phyloP scores from a whole-genome alignment of 2,329 filamentous ascomycete genomes.

The Aspergillus ustus region DNA sequence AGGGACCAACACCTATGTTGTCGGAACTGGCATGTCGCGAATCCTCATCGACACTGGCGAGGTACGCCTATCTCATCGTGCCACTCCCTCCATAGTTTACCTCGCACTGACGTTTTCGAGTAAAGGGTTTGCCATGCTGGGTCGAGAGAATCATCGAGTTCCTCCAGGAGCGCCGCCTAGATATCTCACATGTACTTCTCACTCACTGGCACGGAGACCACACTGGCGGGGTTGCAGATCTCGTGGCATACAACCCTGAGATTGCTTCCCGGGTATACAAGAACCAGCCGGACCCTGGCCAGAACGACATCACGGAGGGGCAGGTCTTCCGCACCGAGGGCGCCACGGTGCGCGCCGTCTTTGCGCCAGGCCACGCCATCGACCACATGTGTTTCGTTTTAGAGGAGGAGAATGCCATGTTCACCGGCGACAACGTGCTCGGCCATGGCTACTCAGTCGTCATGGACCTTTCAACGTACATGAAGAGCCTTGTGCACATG shows the following conservation, averaged over 20 bases:
- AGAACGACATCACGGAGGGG: constrained; percentile 43
- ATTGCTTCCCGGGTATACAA: constrained; percentile 42
- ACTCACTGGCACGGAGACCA: constrained; percentile 54
- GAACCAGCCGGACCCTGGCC: constrained; percentile 33
- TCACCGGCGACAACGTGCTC: constrained; percentile 80
- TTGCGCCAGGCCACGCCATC: constrained; percentile 69
- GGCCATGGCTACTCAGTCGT: constrained; percentile 58
- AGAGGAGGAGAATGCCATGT: constrained; percentile 73
- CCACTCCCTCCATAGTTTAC: not conserved
- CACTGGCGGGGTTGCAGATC: constrained; percentile 47
- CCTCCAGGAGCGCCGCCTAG: constrained; percentile 33
- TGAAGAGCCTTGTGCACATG: constrained; percentile 43
- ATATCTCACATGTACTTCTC: constrained; percentile 48
- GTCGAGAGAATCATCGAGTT: not conserved
- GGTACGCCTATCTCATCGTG: not conserved
- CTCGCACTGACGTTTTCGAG: not conserved
- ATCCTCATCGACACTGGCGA: constrained; percentile 39
- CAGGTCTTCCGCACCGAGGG: constrained; percentile 46
- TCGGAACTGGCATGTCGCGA: constrained; percentile 35
- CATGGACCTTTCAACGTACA: constrained; percentile 45
- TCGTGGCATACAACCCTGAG: constrained; percentile 38
- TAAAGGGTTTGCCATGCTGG: constrained; percentile 2
- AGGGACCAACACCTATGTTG: constrained; percentile 45
- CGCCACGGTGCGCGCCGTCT: constrained; percentile 44
- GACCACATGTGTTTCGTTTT: constrained; percentile 79